Base-by-base conservation (phyloP, 2,329 filamentous ascomycete species). In the Colletotrichum sp. region DNA sequence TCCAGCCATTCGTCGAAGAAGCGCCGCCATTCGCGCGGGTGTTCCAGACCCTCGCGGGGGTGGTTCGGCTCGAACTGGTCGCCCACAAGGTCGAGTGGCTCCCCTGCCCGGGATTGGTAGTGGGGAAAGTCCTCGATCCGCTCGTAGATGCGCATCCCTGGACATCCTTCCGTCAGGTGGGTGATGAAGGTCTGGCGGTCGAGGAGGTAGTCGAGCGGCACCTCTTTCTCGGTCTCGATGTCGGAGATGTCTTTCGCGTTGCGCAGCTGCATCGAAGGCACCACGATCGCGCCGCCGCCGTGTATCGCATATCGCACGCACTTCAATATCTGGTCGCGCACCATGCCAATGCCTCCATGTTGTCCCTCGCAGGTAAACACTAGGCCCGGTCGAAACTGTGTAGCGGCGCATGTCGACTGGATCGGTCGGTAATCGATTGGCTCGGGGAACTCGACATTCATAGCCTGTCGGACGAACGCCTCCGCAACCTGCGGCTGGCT, bases 281-380 rank as follows among this genome's bases (percentile, higher is more conserved):
- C 52, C 4, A 86, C 85, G 1, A 86, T 55, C 1, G 81, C 81
- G 44, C 79, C 85, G 8, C 85, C 85, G 32, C 80, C 85, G 63
- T 81, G 80, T 59, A 86, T 86, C 6, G 85, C 83, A 68, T 85
- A 87, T 21, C 85, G 81, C 7, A 86, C 81, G 77, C 85, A 87
- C 65, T 85, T 86, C 5, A 87, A 78, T 24, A 87, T 85, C 77
- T 85, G 84, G 72, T 86, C 85, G 32, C 85, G 81, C 49, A 86
- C 79, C 81, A 86, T 85, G 52, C 83, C 85, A 63, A 86, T 81
- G 30, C 84, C 85, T 44, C 85, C 85, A 36, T 83, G 82, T 69
- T 85, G 84, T 7, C 82, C 84, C 64, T 86, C 84, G 78, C 85
- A 86, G 34, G 79, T 85, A 69, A 86, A 87, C 3, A 86, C 74